Conservation (phyloP, 2,329 filamentous ascomycete genomes). For the Colletotrichum echinochloae region DNA sequence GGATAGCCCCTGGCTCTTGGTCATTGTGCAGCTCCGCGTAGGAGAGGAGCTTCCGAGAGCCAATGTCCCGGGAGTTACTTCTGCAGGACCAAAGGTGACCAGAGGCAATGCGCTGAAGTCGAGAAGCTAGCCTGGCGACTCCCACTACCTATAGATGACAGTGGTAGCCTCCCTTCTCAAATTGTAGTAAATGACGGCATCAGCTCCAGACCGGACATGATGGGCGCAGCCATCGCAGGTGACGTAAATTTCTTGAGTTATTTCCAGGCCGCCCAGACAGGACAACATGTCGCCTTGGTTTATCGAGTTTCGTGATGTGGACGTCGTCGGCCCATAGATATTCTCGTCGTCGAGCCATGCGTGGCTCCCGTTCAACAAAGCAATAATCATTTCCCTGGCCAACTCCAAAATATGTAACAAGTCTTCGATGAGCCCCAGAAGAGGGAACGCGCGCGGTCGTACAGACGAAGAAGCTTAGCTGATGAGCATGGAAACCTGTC, state of each 20-base stretch:
- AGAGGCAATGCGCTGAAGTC: too few species aligned
- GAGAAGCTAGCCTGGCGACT: background rate
- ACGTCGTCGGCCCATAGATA: background rate
- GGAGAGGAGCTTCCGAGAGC: background rate
- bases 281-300: background rate
- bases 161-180: background rate
- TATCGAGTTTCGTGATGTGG: constrained; percentile 15
- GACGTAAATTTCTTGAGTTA: constrained; percentile 29
- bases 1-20: background rate
- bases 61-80: background rate
- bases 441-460: constrained; percentile 13
- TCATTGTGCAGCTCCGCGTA: background rate
- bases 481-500: constrained; percentile 34
- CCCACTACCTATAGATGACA: too few species aligned
- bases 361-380: constrained; percentile 28
- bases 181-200: background rate
- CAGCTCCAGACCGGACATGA: background rate
- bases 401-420: constrained; percentile 38
- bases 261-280: background rate
- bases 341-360: constrained; percentile 18
- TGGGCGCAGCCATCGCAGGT: background rate
- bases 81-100: background rate
- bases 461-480: constrained; percentile 13
- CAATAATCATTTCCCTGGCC: constrained; percentile 31
- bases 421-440: constrained; percentile 4